These are phyloP conservation scores for Ophiostoma novo-ulmi DNA, from an alignment of 2,329 filamentous ascomycete species.

Conservation along the genomic window DNA sequence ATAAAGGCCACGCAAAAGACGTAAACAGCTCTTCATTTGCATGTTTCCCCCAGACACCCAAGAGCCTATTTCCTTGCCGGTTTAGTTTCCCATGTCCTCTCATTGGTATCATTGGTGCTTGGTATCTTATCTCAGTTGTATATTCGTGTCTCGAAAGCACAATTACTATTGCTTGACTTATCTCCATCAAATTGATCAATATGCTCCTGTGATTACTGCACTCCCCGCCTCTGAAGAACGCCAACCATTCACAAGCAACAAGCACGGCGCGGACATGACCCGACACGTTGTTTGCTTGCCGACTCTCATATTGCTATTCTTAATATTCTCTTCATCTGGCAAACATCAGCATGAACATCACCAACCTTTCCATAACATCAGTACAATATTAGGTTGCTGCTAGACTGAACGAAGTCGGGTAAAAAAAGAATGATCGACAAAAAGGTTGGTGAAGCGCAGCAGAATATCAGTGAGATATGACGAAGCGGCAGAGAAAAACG, in stretches of 20 bases:
- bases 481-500: constrained; percentile 2
- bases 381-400: neutral
- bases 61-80: neutral
- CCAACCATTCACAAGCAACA: neutral
- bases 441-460: neutral
- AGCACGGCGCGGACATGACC: neutral
- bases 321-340: neutral
- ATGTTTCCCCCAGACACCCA: constrained; percentile 8
- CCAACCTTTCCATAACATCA: neutral
- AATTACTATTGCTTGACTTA: neutral
- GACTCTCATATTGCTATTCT: neutral
- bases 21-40: neutral
- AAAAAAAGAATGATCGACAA: constrained; percentile 1
- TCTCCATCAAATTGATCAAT: neutral
- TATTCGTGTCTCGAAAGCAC: neutral
- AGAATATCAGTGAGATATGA: neutral
- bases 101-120: neutral
- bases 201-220: neutral
- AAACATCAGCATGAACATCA: neutral
- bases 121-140: neutral
- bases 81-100: neutral
- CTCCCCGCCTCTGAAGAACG: neutral
- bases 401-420: neutral
- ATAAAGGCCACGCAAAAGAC: neutral
- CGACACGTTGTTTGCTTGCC: neutral